Base-by-base conservation (phyloP, 805 yeast genomes). In the Wickerhamomyces canadensis region DNA sequence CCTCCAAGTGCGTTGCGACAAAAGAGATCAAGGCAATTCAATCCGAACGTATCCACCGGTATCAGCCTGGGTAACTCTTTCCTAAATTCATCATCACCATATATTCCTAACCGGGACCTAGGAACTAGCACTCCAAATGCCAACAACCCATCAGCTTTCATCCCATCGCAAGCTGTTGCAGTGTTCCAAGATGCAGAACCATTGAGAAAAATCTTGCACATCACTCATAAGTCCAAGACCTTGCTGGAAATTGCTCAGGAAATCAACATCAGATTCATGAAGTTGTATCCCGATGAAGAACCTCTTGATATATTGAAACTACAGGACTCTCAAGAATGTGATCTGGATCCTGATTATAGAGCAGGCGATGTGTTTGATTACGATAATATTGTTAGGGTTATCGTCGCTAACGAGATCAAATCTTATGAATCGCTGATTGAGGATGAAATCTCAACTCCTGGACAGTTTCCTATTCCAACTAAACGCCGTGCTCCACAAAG, bases 331-430 rank as follows among this genome's bases (percentile, higher is more conserved):
- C 72, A 76, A 41, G 71, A 70, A 39, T 83, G 89, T 47, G 95
- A 85, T 53, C 61, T 85, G 39, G 95, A 85, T 56, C 89, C 89
- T 0, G 95, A 84, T 42, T 84, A 78, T 45, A 42, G 58, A 3
- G 81, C 78, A 0, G 70, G 70, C 9, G 85, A 83, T 48, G 79
- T 84, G 6, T 83, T 85, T 49, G 75, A 68, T 36, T 57, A 60
- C 12, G 68, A 63, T 40, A 71, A 67, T 40, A 58, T 68, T 5
- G 70, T 76, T 8, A 58, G 71, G 28, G 78, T 74, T 2, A 45
- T 74, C 3, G 46, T 74, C 19, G 58, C 58, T 21, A 54, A 60
- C 31, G 76, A 72, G 22, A 40, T 71, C 26, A 58, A 54, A 30
- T 37, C 64, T 0, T 51, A 54, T 13, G 48, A 50, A 5, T 39